Base-by-base conservation (phyloP, 192 early-diverging fungal species). In the Umbelopsis sp. region DNA sequence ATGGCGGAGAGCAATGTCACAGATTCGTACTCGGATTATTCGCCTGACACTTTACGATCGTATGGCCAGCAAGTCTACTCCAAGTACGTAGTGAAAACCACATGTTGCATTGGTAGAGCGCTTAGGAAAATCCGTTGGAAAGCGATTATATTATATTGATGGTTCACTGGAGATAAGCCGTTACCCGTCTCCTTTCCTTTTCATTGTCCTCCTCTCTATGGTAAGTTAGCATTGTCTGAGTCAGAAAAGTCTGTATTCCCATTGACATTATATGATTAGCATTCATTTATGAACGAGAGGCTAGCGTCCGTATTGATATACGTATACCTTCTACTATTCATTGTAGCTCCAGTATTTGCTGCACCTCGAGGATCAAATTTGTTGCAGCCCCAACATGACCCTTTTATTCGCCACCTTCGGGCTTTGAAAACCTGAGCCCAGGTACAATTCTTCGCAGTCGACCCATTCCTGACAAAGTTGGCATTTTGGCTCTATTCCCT, bases 401-500 rank as follows among this genome's bases (percentile, higher is more conserved):
- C 47, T 49, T 49, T 49, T 49, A 49, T 17, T n/a, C 47, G 16
- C 47, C 47, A n/a, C 47, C 47, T 4, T 49, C 47, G 16, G 47
- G 47, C 47, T 49, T 49, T 49, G 47, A 49, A 49, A 49, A 49
- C 10, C 16, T n/a, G 16, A 17, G 20, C n/a, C 47, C 47, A 49
- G 47, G 47, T 21, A 49, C 47, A 4, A 21, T 49, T 17, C 47
- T 49, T 49, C 47, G 47, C n/a, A 49, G 14, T 21, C 47, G 47
- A n/a, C 16, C 16, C 6, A 5, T 21, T 5, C 47, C 47, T 16
- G 20, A n/a, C 47, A 49, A 49, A 49, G 4, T 49, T 17, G 68
- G 38, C 47, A 43, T 43, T 8, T 44, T 69, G 20, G 41, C 68
- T 22, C 24, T 69, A 2, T 49, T 69, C 26, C 68, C 68, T 26